These are phyloP conservation scores for Mycosarcoma maydis DNA, from an alignment of 1,284 basidiomycete genomes.

Conservation along the genomic window DNA sequence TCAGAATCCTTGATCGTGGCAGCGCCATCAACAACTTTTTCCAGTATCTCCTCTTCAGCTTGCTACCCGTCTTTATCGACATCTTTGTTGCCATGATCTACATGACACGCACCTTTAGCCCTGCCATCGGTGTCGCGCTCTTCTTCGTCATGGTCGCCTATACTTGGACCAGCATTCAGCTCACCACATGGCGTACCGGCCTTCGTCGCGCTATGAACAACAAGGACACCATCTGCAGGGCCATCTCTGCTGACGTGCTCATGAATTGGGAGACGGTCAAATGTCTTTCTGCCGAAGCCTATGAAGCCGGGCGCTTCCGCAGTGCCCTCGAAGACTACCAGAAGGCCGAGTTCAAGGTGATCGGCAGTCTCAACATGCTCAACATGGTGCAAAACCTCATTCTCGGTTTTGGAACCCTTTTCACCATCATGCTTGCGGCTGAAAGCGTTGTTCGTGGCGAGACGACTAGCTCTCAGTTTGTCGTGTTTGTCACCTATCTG, in stretches of 20 bases:
- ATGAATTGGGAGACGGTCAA: slow-evolving; percentile 70
- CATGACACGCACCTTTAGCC: slow-evolving; percentile 74
- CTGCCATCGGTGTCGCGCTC: slow-evolving; percentile 78
- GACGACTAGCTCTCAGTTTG: slow-evolving; percentile 72
- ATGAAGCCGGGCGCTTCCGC: slow-evolving; percentile 79
- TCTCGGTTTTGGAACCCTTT: slow-evolving; percentile 58
- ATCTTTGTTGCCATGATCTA: slow-evolving; percentile 72
- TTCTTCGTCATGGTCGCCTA: slow-evolving; percentile 80
- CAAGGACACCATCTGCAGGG: slow-evolving; percentile 57
- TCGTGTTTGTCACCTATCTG: slow-evolving; percentile 82
- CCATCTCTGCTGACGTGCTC: slow-evolving; percentile 61
- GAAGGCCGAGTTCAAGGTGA: slow-evolving; percentile 76
- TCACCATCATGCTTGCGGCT: slow-evolving; percentile 54
- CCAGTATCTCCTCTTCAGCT: slow-evolving; percentile 76
- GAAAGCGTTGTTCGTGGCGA: slow-evolving; percentile 47
- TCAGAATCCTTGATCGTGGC: slow-evolving; percentile 76
- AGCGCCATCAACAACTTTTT: slow-evolving; percentile 70
- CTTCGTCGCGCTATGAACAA: slow-evolving; percentile 69
- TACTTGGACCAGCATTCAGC: slow-evolving; percentile 74
- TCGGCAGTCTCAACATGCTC: slow-evolving; percentile 60
- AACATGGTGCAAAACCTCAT: slow-evolving; percentile 62
- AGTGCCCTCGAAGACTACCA: slow-evolving; percentile 82
- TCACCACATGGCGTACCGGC: slow-evolving; percentile 79
- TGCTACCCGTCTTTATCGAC: slow-evolving; percentile 82
- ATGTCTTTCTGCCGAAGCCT: slow-evolving; percentile 82